Conservation (phyloP, 2,329 filamentous ascomycete species). For the Neonectria hederae region DNA sequence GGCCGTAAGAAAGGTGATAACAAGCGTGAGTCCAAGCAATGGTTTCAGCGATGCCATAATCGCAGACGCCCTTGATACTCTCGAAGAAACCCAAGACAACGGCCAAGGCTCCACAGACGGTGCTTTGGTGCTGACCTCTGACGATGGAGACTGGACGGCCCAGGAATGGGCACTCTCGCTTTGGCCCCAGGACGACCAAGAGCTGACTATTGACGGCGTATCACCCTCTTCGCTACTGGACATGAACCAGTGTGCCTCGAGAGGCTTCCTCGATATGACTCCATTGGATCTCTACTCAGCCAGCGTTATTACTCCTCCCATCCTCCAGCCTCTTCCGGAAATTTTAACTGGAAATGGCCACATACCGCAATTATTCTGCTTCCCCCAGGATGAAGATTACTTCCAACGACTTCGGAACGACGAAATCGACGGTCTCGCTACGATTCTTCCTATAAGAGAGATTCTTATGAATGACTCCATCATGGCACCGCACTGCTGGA, state of each 20-base stretch:
- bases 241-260: background rate
- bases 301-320: background rate
- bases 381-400: background rate
- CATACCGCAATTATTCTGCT: background rate
- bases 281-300: background rate
- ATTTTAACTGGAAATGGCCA: background rate
- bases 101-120: too few species aligned
- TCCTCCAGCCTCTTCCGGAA: background rate
- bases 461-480: background rate
- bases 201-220: background rate
- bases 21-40: background rate
- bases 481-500: conserved; percentile 2
- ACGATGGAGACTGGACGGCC: background rate
- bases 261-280: background rate
- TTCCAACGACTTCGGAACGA: background rate
- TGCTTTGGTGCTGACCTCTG: background rate
- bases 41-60: background rate
- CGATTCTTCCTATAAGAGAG: conserved; percentile 3
- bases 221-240: background rate
- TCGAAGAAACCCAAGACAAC: background rate
- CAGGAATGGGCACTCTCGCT: background rate
- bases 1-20: background rate
- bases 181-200: background rate
- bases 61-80: background rate
- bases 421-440: background rate